Evolutionary conservation across 768 basidiomycete species (phyloP).

Genomic region (Cantharellus cinnabarinus): DNA sequence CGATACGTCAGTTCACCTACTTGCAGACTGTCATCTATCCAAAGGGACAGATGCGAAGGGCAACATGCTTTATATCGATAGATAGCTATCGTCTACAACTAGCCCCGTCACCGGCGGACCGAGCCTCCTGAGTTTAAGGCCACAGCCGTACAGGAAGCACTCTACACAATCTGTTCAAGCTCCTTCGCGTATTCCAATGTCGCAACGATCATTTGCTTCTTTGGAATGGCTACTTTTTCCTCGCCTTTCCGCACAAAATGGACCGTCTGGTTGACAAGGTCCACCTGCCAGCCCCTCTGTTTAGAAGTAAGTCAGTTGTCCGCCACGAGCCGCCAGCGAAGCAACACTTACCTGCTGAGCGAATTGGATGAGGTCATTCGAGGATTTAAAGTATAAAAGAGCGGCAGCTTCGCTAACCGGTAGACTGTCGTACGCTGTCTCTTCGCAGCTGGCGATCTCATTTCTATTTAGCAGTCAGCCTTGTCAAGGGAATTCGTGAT

Average conservation of each 20-base stretch:
- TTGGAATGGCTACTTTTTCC: slow-evolving; percentile 70
- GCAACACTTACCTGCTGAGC: slow-evolving; percentile 44
- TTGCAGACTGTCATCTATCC: too few species aligned
- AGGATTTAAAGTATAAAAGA: slow-evolving; percentile 74
- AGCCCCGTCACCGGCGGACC: too few species aligned
- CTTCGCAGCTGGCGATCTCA: slow-evolving; percentile 94
- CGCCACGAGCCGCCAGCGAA: neutral
- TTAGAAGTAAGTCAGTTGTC: slow-evolving; percentile 4
- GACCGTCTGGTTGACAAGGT: slow-evolving; percentile 47
- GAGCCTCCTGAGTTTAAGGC: too few species aligned
- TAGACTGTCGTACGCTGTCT: slow-evolving; percentile 78
- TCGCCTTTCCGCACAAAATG: slow-evolving; percentile 65
- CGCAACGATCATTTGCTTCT: slow-evolving; percentile 59
- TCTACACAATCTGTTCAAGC: slow-evolving; percentile 73
- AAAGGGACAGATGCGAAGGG: too few species aligned
- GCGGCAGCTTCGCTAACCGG: slow-evolving; percentile 80
- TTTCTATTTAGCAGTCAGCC: slow-evolving; percentile 30
- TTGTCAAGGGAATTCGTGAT: neutral
- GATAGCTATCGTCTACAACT: too few species aligned
- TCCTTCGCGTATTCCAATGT: slow-evolving; percentile 68
- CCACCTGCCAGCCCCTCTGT: slow-evolving; percentile 71
- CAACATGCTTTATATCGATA: too few species aligned
- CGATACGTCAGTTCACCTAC: too few species aligned
- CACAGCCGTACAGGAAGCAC: too few species aligned
- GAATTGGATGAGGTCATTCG: slow-evolving; percentile 63